Evolutionary conservation across 768 basidiomycete species (phyloP).

Genomic region (Suillus spraguei): DNA sequence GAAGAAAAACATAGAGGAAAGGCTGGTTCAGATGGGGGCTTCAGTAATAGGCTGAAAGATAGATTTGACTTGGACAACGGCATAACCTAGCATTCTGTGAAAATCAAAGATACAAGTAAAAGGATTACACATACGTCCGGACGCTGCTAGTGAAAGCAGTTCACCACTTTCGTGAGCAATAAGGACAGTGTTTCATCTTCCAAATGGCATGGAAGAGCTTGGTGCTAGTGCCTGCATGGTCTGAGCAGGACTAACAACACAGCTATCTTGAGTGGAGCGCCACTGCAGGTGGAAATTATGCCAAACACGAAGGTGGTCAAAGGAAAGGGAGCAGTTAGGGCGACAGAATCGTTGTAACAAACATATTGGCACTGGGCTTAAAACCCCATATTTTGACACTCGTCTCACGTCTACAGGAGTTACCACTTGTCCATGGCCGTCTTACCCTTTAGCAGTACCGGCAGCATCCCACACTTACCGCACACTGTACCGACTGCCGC

Average conservation of each 20-base stretch:
- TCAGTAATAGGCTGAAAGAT: constrained; percentile 6
- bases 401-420: too few species aligned
- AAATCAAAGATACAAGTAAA: not conserved
- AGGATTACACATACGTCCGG: not conserved
- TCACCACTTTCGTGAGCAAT: constrained; percentile 2
- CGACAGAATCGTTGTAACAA: not conserved
- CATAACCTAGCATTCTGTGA: constrained; percentile 9
- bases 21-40: not conserved
- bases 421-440: too few species aligned
- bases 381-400: too few species aligned
- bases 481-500: too few species aligned
- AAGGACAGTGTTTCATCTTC: constrained; percentile 7
- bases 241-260: not conserved
- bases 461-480: too few species aligned
- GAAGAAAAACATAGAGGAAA: constrained; percentile 9
- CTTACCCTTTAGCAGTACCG: too few species aligned
- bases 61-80: constrained; percentile 4
- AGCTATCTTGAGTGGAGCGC: not conserved
- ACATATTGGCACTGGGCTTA: too few species aligned
- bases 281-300: not conserved
- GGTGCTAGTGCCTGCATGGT: constrained; percentile 9
- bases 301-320: not conserved
- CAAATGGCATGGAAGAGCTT: not conserved
- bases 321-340: constrained; percentile 8
- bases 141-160: not conserved